These are phyloP conservation scores for Wickerhamiella kurtzmanii DNA, from an alignment of 805 yeast genomes.

Conservation along the genomic window DNA sequence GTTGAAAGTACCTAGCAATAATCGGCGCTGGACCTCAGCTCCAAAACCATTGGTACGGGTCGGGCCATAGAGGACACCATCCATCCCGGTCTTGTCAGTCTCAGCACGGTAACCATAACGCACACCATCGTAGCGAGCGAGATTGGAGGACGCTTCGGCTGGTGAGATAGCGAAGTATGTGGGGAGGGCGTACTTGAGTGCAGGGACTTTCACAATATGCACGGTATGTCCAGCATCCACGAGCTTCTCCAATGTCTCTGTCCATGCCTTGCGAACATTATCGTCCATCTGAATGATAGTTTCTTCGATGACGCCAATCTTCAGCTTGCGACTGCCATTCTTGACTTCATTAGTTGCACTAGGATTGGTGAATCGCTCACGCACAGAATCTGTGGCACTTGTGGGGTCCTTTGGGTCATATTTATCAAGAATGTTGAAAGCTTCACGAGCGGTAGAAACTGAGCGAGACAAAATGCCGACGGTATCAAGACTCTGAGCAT, in stretches of 20 bases:
- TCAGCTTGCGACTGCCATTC: constrained; percentile 21
- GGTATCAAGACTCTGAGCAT: constrained; percentile 89
- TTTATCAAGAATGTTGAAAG: constrained; percentile 43
- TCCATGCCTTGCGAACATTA: constrained; percentile 37
- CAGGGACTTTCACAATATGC: constrained; percentile 55
- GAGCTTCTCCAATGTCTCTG: constrained; percentile 32
- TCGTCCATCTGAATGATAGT: constrained; percentile 43
- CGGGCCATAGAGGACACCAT: constrained; percentile 33
- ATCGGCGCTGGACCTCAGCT: constrained; percentile 67
- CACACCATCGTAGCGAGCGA: constrained; percentile 81
- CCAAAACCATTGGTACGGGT: constrained; percentile 66
- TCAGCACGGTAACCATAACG: constrained; percentile 56
- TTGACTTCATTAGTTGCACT: background rate
- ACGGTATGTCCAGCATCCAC: constrained; percentile 39
- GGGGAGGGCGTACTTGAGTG: constrained; percentile 52
- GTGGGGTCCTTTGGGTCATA: constrained; percentile 76
- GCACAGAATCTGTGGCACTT: constrained; percentile 20
- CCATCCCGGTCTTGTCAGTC: constrained; percentile 19
- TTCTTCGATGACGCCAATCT: constrained; percentile 66
- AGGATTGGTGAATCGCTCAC: constrained; percentile 8
- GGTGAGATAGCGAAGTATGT: constrained; percentile 81
- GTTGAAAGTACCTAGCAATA: constrained; percentile 75
- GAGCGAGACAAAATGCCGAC: constrained; percentile 66
- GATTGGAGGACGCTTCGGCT: constrained; percentile 87
- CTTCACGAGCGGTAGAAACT: constrained; percentile 32